phyloP scores from a whole-genome alignment of 192 early-diverging fungal species.

The Phlyctochytrium bullatum region DNA sequence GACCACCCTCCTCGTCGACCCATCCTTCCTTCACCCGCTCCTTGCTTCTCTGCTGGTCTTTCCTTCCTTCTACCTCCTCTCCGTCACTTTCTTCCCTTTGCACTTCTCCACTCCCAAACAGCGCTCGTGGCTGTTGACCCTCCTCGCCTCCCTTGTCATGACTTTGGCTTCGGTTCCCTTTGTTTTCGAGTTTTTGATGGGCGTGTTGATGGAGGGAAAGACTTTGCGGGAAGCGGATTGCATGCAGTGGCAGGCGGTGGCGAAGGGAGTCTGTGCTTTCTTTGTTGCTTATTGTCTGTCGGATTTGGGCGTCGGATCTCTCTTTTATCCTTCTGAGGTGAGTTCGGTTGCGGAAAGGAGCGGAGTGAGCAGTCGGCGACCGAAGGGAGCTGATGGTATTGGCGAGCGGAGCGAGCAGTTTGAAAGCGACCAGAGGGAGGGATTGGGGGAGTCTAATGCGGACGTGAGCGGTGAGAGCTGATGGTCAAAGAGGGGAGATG shows the following conservation, averaged over 20 bases:
- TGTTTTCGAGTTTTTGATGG: conserved; percentile 5
- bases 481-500: background rate
- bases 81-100: conserved; percentile 17
- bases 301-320: conserved; percentile 52
- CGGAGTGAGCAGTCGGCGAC: too few species aligned
- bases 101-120: conserved; percentile 41
- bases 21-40: conserved; percentile 8
- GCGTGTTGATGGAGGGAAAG: conserved; percentile 20
- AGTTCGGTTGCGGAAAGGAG: background rate
- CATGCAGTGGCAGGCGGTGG: conserved; percentile 14
- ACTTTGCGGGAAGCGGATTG: background rate
- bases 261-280: conserved; percentile 41
- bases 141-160: conserved; percentile 30
- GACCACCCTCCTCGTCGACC: background rate
- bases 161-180: conserved; percentile 33
- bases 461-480: background rate
- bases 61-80: conserved; percentile 9
- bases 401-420: too few species aligned
- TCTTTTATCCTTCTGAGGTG: conserved; percentile 43
- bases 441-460: too few species aligned
- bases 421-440: too few species aligned
- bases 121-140: conserved; percentile 48
- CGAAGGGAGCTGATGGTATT: too few species aligned
- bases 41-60: conserved; percentile 14
- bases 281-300: conserved; percentile 54